A percentile compares a stretch with the other conserved stretches of the same genome.
These are phyloP conservation scores for Strobilomyces dryophilus DNA, from an alignment of 768 basidiomycete genomes.

Conservation along the genomic window DNA sequence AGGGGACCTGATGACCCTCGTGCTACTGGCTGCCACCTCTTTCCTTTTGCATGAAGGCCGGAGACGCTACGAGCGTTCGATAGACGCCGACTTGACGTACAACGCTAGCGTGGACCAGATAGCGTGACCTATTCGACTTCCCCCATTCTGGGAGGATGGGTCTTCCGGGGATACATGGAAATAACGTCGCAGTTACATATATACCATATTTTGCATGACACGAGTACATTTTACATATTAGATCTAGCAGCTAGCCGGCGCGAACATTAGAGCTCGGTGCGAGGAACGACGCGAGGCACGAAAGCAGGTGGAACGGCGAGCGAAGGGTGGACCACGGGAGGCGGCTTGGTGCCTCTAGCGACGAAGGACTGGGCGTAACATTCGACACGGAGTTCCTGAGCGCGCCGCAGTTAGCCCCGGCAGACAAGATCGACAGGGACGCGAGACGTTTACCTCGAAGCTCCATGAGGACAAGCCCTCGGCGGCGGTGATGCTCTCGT, in stretches of 20 bases:
- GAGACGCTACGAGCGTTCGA: slow-evolving; percentile 68
- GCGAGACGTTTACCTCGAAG: slow-evolving; percentile 23
- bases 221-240: not conserved
- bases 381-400: slow-evolving; percentile 26
- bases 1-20: slow-evolving; percentile 66
- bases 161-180: too few relatives aligned
- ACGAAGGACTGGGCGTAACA: slow-evolving; percentile 30
- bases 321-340: slow-evolving; percentile 9
- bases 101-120: slow-evolving; percentile 53
- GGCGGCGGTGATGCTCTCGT: slow-evolving; percentile 27
- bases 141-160: not conserved
- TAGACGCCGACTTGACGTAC: slow-evolving; percentile 52
- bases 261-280: not conserved
- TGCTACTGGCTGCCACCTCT: slow-evolving; percentile 63
- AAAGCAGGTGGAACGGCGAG: slow-evolving; percentile 31
- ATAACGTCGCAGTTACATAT: slow-evolving; percentile 6
- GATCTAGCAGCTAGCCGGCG: not conserved
- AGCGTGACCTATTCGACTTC: slow-evolving; percentile 35
- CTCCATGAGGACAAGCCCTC: slow-evolving; percentile 23
- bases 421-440: not conserved
- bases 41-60: slow-evolving; percentile 74
- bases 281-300: slow-evolving; percentile 12
- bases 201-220: slow-evolving; percentile 3
- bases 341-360: slow-evolving; percentile 22
- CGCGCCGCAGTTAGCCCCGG: not conserved